A percentile compares a stretch with the other conserved stretches of the same genome.
These are phyloP conservation scores for Dacryopinax spathularia DNA, from an alignment of 768 basidiomycete genomes.

Conservation along the genomic window DNA sequence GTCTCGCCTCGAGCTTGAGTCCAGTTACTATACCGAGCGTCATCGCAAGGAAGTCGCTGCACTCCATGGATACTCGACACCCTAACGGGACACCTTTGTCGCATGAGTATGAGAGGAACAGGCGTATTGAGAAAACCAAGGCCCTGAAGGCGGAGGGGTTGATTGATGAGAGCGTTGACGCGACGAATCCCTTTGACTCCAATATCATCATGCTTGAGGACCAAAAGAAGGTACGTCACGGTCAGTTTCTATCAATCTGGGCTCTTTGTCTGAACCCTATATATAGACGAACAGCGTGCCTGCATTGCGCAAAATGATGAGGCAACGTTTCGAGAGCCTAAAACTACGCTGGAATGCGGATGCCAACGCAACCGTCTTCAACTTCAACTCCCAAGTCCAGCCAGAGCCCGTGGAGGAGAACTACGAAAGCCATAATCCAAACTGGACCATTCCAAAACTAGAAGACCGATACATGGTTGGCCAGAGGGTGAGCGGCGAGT, in stretches of 20 bases:
- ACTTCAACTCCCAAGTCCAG: neutral
- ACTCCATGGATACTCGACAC: neutral
- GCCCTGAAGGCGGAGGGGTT: neutral
- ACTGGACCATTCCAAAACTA: conserved; percentile 10
- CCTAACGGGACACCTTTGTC: neutral
- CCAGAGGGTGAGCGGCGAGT: neutral
- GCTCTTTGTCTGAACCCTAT: no score
- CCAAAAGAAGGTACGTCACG: neutral
- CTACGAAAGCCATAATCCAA: neutral
- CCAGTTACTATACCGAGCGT: conserved; percentile 15
- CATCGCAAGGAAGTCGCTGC: conserved; percentile 10
- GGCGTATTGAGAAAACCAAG: neutral
- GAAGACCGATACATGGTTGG: conserved; percentile 6
- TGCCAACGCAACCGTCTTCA: neutral
- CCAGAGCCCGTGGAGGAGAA: neutral
- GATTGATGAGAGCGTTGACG: neutral
- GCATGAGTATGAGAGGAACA: conserved; percentile 1
- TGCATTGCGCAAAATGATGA: conserved; percentile 1
- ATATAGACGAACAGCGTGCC: neutral
- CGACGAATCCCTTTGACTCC: neutral
- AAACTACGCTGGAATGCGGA: conserved; percentile 9
- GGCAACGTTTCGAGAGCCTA: conserved; percentile 14
- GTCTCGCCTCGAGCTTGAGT: conserved; percentile 22
- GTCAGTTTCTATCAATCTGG: no score
- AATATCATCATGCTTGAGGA: neutral